Percentiles rank a stretch among this genome's conserved stretches.
These are phyloP conservation scores for Casaregolazyma suthepensis DNA, from an alignment of 1,139 yeast genomes.

Conservation along the genomic window DNA sequence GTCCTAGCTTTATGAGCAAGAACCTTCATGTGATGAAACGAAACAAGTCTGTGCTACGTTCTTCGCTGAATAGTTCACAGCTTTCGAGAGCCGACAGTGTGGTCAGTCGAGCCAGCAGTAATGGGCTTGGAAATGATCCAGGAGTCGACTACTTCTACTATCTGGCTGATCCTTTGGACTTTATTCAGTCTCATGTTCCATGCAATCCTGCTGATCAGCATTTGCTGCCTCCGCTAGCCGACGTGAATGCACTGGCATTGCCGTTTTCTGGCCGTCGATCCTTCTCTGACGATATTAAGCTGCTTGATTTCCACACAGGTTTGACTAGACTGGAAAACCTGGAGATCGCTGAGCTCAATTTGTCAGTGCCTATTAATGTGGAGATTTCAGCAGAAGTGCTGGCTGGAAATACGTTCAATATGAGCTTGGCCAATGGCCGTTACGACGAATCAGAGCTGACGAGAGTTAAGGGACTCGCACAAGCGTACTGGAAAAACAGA, in stretches of 20 bases:
- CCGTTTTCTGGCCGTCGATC: conserved; percentile 86
- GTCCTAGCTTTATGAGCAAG: conserved; percentile 44
- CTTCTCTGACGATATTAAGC: conserved; percentile 49
- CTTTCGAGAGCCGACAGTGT: background rate
- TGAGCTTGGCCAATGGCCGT: conserved; percentile 10
- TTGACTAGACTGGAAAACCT: conserved; percentile 64
- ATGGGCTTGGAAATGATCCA: background rate
- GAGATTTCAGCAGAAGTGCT: conserved; percentile 55
- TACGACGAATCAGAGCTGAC: conserved; percentile 15
- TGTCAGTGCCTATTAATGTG: conserved; percentile 62
- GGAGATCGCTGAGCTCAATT: conserved; percentile 73
- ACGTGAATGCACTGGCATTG: conserved; percentile 66
- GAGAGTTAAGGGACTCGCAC: conserved; percentile 57
- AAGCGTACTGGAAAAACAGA: conserved; percentile 62
- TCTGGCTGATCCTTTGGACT: conserved; percentile 63
- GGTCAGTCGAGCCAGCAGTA: background rate
- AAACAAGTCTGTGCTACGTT: conserved; percentile 22
- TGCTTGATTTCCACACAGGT: conserved; percentile 71
- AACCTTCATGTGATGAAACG: conserved; percentile 19
- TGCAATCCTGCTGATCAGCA: conserved; percentile 73
- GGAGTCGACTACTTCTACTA: conserved; percentile 56
- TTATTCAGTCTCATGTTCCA: conserved; percentile 85
- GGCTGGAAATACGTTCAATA: conserved; percentile 23
- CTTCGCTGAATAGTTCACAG: background rate
- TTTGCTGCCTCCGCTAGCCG: conserved; percentile 76